These are phyloP conservation scores for Lagenaria siceraria DNA, from an alignment of 306 rosid genomes.

Conservation along the genomic window DNA sequence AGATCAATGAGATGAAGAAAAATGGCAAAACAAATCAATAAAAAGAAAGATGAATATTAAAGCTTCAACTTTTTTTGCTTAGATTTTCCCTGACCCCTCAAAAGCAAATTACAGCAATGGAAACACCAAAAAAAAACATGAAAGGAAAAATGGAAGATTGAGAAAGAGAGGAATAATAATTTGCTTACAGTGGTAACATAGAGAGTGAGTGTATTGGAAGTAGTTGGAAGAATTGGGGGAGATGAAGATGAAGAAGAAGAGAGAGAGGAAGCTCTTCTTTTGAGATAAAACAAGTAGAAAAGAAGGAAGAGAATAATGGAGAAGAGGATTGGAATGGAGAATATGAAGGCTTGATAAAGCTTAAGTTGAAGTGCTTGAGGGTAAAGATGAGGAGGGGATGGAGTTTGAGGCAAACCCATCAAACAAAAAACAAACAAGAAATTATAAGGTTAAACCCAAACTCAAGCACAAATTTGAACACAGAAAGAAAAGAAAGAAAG, in stretches of 20 bases:
- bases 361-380: conserved; percentile 71
- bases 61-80: background rate
- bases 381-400: conserved; percentile 45
- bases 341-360: conserved; percentile 85
- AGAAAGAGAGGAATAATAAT: background rate
- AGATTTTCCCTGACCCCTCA: background rate
- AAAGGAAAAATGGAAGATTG: background rate
- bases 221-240: conserved; percentile 26
- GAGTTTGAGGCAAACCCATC: conserved; percentile 48
- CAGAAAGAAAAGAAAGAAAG: background rate
- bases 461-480: background rate
- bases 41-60: background rate
- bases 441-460: background rate
- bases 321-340: conserved; percentile 79
- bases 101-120: background rate
- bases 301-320: conserved; percentile 49
- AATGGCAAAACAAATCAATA: background rate
- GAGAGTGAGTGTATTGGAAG: conserved; percentile 17
- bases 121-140: background rate
- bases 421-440: no score
- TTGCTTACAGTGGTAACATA: conserved; percentile 33
- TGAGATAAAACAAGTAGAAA: conserved; percentile 37
- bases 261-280: conserved; percentile 50
- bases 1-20: background rate
- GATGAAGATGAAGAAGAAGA: conserved; percentile 16